These are phyloP conservation scores for Candida germanica DNA, from an alignment of 805 yeast species.

Conservation along the genomic window DNA sequence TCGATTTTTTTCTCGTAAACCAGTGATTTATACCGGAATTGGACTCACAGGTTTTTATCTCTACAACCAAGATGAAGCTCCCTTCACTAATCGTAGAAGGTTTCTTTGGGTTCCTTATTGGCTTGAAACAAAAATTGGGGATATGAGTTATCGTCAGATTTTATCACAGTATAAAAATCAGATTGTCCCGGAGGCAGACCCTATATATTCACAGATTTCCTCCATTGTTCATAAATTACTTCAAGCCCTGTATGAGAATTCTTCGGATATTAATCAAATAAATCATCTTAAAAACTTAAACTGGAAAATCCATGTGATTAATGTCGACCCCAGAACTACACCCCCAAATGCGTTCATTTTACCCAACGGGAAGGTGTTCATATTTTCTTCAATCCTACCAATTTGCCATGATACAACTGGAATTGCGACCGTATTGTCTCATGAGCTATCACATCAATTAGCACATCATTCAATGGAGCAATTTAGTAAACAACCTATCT, in stretches of 20 bases:
- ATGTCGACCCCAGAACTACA: conserved; percentile 58
- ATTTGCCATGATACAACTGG: conserved; percentile 84
- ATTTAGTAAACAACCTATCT: conserved; percentile 72
- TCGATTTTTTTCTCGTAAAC: conserved; percentile 21
- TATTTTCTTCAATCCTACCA: conserved; percentile 73
- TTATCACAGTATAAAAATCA: conserved; percentile 49
- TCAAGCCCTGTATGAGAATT: conserved; percentile 46
- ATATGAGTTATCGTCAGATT: conserved; percentile 59
- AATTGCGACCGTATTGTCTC: conserved; percentile 90
- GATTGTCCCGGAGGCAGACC: conserved; percentile 62
- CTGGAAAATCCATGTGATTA: conserved; percentile 76
- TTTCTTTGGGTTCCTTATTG: conserved; percentile 69
- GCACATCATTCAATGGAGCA: conserved; percentile 91
- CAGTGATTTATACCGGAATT: conserved; percentile 31
- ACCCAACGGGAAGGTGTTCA: conserved; percentile 95
- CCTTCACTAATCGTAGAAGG: conserved; percentile 70
- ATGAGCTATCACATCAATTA: conserved; percentile 90
- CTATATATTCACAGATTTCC: conserved; percentile 54
- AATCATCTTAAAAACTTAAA: conserved; percentile 39
- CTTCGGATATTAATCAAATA: conserved; percentile 30
- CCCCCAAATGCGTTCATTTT: conserved; percentile 96
- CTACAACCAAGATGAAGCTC: conserved; percentile 67
- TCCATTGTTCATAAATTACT: conserved; percentile 64
- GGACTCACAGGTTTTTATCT: conserved; percentile 24
- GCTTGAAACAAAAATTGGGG: conserved; percentile 63